Evolutionary conservation across 345 rosid species (phyloP), one percentile per base, ranked within the genome.

Genomic region (Linum lewisii): DNA sequence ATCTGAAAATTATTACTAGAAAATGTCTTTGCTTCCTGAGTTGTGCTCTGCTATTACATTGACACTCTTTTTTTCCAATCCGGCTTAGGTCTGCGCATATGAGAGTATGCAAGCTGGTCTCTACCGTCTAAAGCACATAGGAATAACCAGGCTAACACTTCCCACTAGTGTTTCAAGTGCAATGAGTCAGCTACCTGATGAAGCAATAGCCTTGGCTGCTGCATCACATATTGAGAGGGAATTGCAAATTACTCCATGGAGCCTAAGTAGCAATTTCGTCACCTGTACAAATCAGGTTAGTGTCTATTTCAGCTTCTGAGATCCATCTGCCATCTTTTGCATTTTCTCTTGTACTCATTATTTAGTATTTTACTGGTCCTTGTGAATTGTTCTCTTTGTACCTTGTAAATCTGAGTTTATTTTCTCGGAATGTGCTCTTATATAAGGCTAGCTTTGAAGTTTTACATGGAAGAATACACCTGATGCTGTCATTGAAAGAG

Each of bases 51-150:
- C 21, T 20, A 10, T 21, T 15, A 2, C 23, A 52, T 52, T 24
- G 25, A 29, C 34, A 29, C 34, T 29, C 34, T 5, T 29, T 29
- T 24, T 20, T 52, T 24, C 24, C 20, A 10, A 9, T 52, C 25
- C 8, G 57, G 49, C 53, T 21, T 76, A 93, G 99, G 90, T 93
- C 26, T 93, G 97, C 73, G 82, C 94, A 59, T 85, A 85, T 71
- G 99, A 93, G 78, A 93, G 99, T 71, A 93, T 93, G 97, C 90
- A 64, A 68, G 97, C 99, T 78, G 99, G 91, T 72, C 69, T 87
- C 34, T 89, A 85, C 72, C 86, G 80, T 73, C 91, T 93, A 62
- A 93, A 86, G 72, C 95, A 89, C 78, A 77, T 85, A 74, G 99
- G 99, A 69, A 93, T 93, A 65, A 79, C 84, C 11, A 83, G 81